Evolutionary conservation across 116 monocot species (phyloP).

Genomic region (Cymodocea nodosa): DNA sequence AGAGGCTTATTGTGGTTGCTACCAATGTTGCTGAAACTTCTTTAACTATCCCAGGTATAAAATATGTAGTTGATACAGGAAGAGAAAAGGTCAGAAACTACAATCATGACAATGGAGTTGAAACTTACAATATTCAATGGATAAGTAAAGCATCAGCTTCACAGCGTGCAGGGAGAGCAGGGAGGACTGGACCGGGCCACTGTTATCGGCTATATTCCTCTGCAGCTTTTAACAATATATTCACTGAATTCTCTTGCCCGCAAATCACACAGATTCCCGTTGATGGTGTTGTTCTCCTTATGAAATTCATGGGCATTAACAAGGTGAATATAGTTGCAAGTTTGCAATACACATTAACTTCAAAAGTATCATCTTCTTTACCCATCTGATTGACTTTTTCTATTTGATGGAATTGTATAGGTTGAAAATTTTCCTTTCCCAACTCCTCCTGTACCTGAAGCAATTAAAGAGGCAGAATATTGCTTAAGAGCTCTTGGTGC

Average conservation of each 20-base stretch:
- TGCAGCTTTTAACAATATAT: conserved; percentile 76
- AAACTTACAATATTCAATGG: conserved; percentile 69
- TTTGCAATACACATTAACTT: neutral
- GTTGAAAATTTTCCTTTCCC: conserved; percentile 98
- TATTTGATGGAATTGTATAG: conserved; percentile 15
- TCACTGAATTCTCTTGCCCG: conserved; percentile 62
- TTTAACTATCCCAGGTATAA: conserved; percentile 94
- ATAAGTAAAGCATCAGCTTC: conserved; percentile 97
- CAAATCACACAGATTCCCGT: conserved; percentile 83
- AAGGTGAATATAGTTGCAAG: conserved; percentile 37
- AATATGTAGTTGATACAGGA: conserved; percentile 94
- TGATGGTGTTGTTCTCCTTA: conserved; percentile 81
- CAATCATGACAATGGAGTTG: conserved; percentile 54
- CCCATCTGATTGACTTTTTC: conserved; percentile 5
- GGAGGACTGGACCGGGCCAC: conserved; percentile 88
- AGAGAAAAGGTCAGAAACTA: conserved; percentile 95
- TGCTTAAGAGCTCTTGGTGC: conserved; percentile 71
- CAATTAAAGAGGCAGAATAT: conserved; percentile 67
- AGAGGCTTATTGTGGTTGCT: conserved; percentile 82
- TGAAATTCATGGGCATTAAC: conserved; percentile 85
- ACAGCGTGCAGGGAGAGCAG: conserved; percentile 90
- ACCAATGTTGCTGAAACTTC: conserved; percentile 99
- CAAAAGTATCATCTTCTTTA: neutral
- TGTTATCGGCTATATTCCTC: conserved; percentile 89
- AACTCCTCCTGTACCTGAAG: conserved; percentile 59